Evolutionary conservation across 805 yeast genomes (phyloP), one percentile per base, ranked within the genome.

Genomic region (Wickerhamiella azyma): DNA sequence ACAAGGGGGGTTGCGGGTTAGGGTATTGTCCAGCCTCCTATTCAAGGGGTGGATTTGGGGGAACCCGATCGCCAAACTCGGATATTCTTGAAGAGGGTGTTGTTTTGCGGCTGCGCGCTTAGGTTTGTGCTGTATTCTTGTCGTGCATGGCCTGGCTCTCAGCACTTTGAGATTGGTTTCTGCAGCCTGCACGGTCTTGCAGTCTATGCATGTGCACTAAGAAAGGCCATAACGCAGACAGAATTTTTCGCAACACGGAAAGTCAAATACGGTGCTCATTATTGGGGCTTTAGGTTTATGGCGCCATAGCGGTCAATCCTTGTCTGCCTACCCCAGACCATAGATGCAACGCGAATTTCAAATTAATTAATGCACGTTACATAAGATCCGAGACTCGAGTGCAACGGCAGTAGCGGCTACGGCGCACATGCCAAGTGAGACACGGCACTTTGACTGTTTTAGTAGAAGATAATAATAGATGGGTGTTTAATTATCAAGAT

Each of bases 161-260:
- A 7, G n/a, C 16, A 13, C 16, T 30, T 7, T 13, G 8, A 13
- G 33, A 13, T 11, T 30, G 16, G 33, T 30, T 40, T 40, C 43
- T 40, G 43, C 37, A 40, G 18, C 29, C 18, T 40, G 43, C 32
- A 32, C 17, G 26, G 14, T 7, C 19, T 3, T 33, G 44, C 44
- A 41, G 44, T 18, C 38, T 14, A 10, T 41, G 44, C 44, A 41
- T 40, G 32, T 40, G 43, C 43, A 40, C 43, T 30, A 30, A 3
- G 33, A 30, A 30, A n/a, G 33, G n/a, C 13, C 33, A 30, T 30
- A 21, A 21, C n/a, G n/a, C n/a, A n/a, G n/a, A n/a, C n/a, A n/a
- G n/a, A n/a, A n/a, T n/a, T n/a, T n/a, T n/a, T n/a, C n/a, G n/a
- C n/a, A n/a, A n/a, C n/a, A n/a, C n/a, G n/a, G n/a, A n/a, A n/a